These are phyloP conservation scores for Blastomyces percursus DNA, from an alignment of 2,329 filamentous ascomycete species.

Conservation along the genomic window DNA sequence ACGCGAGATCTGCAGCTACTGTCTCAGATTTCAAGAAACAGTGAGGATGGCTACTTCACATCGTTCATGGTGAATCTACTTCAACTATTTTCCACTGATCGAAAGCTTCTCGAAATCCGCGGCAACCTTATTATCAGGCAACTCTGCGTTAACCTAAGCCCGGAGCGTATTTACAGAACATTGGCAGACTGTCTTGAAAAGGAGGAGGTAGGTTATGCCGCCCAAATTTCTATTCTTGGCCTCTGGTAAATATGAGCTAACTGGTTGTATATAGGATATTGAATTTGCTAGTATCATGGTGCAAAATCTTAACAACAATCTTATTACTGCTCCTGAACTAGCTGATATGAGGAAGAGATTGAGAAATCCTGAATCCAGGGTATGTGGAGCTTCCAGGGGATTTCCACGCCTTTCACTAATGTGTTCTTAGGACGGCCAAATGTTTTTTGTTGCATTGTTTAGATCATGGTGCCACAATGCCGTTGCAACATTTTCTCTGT, in stretches of 20 bases:
- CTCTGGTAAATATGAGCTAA: constrained; percentile 9
- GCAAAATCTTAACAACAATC: constrained; percentile 96
- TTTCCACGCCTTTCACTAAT: constrained; percentile 14
- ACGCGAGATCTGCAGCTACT: constrained; percentile 86
- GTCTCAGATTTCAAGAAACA: constrained; percentile 92
- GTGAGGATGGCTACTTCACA: constrained; percentile 92
- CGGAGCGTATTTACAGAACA: constrained; percentile 90
- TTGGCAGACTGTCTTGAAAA: constrained; percentile 94
- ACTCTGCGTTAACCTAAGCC: constrained; percentile 81
- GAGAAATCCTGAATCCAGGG: constrained; percentile 78
- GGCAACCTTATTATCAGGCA: constrained; percentile 96
- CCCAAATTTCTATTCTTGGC: neutral
- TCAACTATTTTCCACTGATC: constrained; percentile 89
- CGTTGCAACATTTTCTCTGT: constrained; percentile 92
- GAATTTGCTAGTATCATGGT: constrained; percentile 99
- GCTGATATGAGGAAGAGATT: constrained; percentile 81
- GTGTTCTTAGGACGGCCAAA: constrained; percentile 65
- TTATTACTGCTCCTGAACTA: constrained; percentile 92
- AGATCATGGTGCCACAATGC: constrained; percentile 98
- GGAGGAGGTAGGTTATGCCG: constrained; percentile 52
- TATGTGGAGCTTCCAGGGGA: constrained; percentile 25
- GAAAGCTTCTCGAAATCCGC: constrained; percentile 77
- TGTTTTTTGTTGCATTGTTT: constrained; percentile 88
- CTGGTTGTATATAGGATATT: constrained; percentile 48
- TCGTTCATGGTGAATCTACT: constrained; percentile 97